phyloP scores from a whole-genome alignment of 768 basidiomycete genomes.

The Coprinopsis marcescibilis region DNA sequence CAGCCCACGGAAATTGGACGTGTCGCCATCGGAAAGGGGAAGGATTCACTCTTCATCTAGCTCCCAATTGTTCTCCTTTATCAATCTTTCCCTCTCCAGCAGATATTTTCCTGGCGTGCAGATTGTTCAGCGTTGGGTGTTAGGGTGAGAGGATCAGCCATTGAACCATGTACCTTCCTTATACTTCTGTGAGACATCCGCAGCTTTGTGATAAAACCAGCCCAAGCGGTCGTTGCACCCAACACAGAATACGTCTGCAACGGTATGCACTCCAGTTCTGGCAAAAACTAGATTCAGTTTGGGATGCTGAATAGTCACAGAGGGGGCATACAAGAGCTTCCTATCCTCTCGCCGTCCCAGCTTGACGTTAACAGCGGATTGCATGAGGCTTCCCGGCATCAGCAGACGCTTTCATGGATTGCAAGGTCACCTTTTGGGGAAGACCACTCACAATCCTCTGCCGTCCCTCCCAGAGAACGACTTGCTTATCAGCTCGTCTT shows the following conservation, averaged over 20 bases:
- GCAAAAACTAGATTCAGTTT: background rate
- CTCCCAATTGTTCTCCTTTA: slow-evolving; percentile 80
- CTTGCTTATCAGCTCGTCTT: slow-evolving; percentile 83
- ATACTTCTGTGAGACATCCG: slow-evolving; percentile 73
- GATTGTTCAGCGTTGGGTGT: background rate
- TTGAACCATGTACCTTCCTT: slow-evolving; percentile 58
- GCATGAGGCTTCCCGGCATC: slow-evolving; percentile 52
- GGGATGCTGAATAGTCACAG: background rate
- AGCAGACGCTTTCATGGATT: background rate
- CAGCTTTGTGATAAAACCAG: slow-evolving; percentile 80
- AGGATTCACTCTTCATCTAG: slow-evolving; percentile 39
- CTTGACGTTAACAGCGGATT: slow-evolving; percentile 72
- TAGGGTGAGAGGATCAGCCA: background rate
- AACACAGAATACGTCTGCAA: slow-evolving; percentile 74
- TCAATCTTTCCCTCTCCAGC: slow-evolving; percentile 69
- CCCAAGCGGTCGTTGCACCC: slow-evolving; percentile 76
- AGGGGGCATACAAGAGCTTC: slow-evolving; percentile 49
- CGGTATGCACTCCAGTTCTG: slow-evolving; percentile 77
- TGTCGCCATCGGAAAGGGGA: too few species aligned
- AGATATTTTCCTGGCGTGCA: slow-evolving; percentile 80
- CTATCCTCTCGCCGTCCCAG: slow-evolving; percentile 72
- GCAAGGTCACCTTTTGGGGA: background rate
- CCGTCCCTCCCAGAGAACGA: slow-evolving; percentile 81
- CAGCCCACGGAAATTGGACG: too few species aligned
- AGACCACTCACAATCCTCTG: slow-evolving; percentile 73